Conservation (phyloP, 306 rosid species). For the Dicorynia guianensis region DNA sequence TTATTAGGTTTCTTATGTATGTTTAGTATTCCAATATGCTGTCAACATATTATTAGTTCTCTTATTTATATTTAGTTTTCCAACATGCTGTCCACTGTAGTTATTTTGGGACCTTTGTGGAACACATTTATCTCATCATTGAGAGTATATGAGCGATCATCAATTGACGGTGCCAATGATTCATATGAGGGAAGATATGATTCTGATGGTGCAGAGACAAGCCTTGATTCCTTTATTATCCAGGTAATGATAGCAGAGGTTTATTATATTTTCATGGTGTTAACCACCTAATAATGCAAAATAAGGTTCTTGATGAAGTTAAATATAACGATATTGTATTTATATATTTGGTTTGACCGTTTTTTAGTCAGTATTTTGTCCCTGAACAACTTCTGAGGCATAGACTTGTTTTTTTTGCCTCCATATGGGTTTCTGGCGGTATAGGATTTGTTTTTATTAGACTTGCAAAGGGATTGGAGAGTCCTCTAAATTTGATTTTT, state of each 20-base stretch:
- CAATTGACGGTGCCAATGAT: constrained; percentile 78
- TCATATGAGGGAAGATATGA: constrained; percentile 90
- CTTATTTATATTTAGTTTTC: constrained; percentile 33
- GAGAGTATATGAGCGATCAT: constrained; percentile 71
- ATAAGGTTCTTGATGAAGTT: too few relatives aligned
- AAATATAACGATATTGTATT: too few relatives aligned
- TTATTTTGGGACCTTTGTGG: constrained; percentile 81
- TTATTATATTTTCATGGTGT: constrained; percentile 25
- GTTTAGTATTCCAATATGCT: too few relatives aligned
- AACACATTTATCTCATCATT: constrained; percentile 82
- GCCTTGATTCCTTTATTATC: constrained; percentile 87
- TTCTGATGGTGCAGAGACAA: constrained; percentile 92
- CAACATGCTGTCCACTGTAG: constrained; percentile 57
- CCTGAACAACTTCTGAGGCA: too few relatives aligned
- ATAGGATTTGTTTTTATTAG: too few relatives aligned
- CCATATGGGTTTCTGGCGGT: too few relatives aligned
- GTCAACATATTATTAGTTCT: not conserved
- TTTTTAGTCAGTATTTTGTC: too few relatives aligned
- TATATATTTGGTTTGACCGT: not conserved
- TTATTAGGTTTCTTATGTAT: not conserved
- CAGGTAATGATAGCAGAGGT: constrained; percentile 65
- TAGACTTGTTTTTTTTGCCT: too few relatives aligned
- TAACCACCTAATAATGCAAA: constrained; percentile 23
- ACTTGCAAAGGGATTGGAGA: too few relatives aligned
- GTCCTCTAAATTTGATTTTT: too few relatives aligned